Percentiles rank a stretch among this genome's conserved stretches.
Conservation (phyloP, 768 basidiomycete genomes). For the Strobilomyces confusus region DNA sequence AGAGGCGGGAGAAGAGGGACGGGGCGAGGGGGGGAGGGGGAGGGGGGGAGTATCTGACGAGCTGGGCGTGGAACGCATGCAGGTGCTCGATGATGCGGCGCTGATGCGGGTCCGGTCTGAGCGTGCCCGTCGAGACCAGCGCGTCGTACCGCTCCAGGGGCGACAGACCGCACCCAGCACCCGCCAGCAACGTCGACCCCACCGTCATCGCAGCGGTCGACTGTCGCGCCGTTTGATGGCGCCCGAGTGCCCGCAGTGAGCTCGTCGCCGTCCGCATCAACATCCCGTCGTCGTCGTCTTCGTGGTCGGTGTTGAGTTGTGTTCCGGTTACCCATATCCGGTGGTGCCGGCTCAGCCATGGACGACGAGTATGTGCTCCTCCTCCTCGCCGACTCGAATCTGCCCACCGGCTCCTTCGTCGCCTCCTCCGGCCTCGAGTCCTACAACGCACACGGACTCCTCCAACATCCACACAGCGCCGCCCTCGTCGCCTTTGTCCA, state of each 20-base stretch:
- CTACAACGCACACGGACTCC: constrained; percentile 81
- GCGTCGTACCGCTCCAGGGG: constrained; percentile 42
- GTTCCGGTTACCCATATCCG: not conserved
- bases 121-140: constrained; percentile 45
- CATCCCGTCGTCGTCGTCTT: constrained; percentile 4
- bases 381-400: constrained; percentile 84
- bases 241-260: not conserved
- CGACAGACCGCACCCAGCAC: not conserved
- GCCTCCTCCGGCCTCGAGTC: constrained; percentile 93
- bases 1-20: constrained; percentile 26
- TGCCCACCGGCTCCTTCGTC: constrained; percentile 96
- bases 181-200: not conserved
- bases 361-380: constrained; percentile 62
- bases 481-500: constrained; percentile 56
- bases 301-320: constrained; percentile 1
- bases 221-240: constrained; percentile 6
- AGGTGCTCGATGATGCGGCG: constrained; percentile 78
- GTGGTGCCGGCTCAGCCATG: constrained; percentile 1
- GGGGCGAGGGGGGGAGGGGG: constrained; percentile 39
- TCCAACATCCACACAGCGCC: constrained; percentile 22
- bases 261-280: constrained; percentile 2
- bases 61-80: constrained; percentile 70
- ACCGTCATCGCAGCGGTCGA: constrained; percentile 7
- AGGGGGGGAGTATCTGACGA: constrained; percentile 70
- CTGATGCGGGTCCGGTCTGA: constrained; percentile 82